These are phyloP conservation scores for Pontederia crassipes DNA, from an alignment of 176 grass and related monocot species.

Conservation along the genomic window DNA sequence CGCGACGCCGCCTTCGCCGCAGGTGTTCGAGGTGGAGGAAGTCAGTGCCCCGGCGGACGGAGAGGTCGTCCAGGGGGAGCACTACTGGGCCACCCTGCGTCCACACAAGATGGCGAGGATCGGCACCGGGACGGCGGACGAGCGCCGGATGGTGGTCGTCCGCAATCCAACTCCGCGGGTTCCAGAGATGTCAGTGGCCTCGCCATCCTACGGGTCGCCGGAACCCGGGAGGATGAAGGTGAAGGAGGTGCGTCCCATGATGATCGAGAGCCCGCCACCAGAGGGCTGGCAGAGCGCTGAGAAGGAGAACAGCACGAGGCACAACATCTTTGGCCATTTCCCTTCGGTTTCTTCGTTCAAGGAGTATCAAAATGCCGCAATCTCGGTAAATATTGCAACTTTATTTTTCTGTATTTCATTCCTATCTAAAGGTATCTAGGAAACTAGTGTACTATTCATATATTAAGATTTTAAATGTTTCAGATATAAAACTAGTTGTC, in stretches of 20 bases:
- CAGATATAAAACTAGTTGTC: no score
- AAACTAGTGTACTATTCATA: no score
- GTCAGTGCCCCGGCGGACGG: slow-evolving; percentile 17
- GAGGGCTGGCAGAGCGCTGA: slow-evolving; percentile 21
- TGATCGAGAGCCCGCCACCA: slow-evolving; percentile 38
- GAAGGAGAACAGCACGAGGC: slow-evolving; percentile 3
- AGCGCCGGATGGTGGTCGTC: slow-evolving; percentile 21
- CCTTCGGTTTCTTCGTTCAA: slow-evolving; percentile 71
- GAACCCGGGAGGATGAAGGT: slow-evolving; percentile 24
- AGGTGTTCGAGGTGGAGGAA: neutral
- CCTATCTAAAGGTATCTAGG: no score
- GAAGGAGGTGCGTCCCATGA: slow-evolving; percentile 24
- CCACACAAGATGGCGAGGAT: slow-evolving; percentile 11
- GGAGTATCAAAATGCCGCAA: slow-evolving; percentile 61
- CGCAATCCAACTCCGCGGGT: slow-evolving; percentile 13
- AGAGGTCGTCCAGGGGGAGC: slow-evolving; percentile 53
- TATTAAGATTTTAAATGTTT: no score
- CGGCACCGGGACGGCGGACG: neutral
- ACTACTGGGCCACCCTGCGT: slow-evolving; percentile 15
- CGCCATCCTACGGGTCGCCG: slow-evolving; percentile 14
- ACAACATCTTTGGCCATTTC: slow-evolving; percentile 35
- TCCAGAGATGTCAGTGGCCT: neutral
- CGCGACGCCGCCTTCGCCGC: neutral
- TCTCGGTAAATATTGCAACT: slow-evolving; percentile 32
- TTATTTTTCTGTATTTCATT: neutral